Evolutionary conservation across 176 grass and related monocot species (phyloP).

Genomic region (Oryza officinalis): DNA sequence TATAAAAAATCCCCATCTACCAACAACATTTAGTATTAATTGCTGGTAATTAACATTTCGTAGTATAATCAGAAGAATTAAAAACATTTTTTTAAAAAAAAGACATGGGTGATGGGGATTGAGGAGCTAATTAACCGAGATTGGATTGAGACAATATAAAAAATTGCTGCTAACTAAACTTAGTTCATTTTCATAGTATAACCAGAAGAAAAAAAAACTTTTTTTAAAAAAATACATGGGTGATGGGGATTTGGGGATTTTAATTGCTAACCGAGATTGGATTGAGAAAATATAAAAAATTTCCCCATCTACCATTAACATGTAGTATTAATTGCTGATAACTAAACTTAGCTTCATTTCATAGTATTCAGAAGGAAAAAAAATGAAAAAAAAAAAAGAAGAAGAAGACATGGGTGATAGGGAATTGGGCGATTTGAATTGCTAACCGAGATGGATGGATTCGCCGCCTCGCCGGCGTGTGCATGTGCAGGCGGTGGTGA

Average conservation of each 20-base stretch:
- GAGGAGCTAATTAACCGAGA: not conserved
- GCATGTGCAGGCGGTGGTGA: slow-evolving; percentile 65
- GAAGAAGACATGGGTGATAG: no score
- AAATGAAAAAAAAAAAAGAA: no score
- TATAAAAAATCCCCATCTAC: not conserved
- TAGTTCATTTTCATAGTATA: no score
- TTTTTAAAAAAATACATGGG: no score
- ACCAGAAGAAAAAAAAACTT: no score
- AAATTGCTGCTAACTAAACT: no score
- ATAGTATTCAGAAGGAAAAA: not conserved
- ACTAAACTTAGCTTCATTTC: not conserved
- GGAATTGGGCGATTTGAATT: not conserved
- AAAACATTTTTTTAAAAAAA: no score
- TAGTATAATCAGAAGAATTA: not conserved
- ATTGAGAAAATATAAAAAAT: not conserved
- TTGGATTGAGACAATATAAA: not conserved
- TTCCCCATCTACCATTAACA: not conserved
- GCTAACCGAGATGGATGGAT: not conserved
- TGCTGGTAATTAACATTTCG: not conserved
- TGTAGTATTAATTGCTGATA: not conserved
- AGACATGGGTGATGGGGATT: no score
- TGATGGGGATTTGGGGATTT: no score
- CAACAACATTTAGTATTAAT: not conserved
- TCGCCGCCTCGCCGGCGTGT: no score
- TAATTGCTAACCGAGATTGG: no score